Base-by-base conservation (phyloP, 345 rosid genomes). In the Populus alba region DNA sequence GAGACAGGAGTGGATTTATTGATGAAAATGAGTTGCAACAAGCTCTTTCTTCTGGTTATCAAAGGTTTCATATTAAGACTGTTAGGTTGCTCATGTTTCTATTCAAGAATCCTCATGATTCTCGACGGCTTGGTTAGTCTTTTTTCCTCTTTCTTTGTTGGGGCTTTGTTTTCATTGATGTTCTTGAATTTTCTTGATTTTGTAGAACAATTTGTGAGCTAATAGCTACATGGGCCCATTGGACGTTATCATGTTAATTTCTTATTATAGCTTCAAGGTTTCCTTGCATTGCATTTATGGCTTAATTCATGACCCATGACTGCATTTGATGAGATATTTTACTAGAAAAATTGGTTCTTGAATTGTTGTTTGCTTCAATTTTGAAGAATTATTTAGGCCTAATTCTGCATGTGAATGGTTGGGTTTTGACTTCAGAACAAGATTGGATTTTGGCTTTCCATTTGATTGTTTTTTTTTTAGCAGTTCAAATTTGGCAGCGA, bases 21-120 rank as follows among this genome's bases (percentile, higher is more conserved):
- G 90, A 93, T 37, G 98, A 90, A 77, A 78, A 80, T 13, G 91
- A 91, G 85, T 83, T 93, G 81, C 90, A 82, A 35, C 84, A 79
- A 43, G 93, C 94, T 67, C 86, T 91, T 5, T 86, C 87, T 59
- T 85, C 88, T 63, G 91, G 86, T 0, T 87, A 88, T 67, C 86
- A 83, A 27, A 73, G 87, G 73, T 87, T 93, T 82, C 59, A 83
- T 68, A 39, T 83, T 33, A 77, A 88, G 70, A 93, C 94, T 68
- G 81, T 89, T 62, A 81, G 89, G 70, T 79, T 91, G 82, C 90
- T 89, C 63, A 77, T 89, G 86, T 91, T 90, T 70, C 87, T 93
- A 53, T 91, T 88, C 88, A 91, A 83, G 87, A 86, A 75, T 76
- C 92, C 92, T 12, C 43, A 63, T 71, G 92, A 89, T 78, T 61